Base-by-base conservation (phyloP, 176 grass and related monocot species). In the Olyra latifolia region DNA sequence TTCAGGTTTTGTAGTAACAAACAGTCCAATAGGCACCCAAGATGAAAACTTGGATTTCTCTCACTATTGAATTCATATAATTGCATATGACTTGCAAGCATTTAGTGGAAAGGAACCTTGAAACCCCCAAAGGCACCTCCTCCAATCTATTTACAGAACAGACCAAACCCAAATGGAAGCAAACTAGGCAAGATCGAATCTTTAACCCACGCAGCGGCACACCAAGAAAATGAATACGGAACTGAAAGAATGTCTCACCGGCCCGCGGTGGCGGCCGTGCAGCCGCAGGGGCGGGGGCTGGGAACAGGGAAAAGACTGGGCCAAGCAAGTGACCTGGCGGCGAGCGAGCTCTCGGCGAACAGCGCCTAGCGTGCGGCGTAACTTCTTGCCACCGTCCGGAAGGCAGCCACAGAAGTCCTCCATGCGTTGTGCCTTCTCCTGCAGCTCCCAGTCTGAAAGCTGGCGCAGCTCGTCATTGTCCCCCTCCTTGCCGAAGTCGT, bases 341-440 rank as follows among this genome's bases (percentile, higher is more conserved):
- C 83, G 79, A 6, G n/a, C 38, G 35, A 86, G 69, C 78, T 88
- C 86, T 4, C 57, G 35, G 43, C 7, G 22, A 6, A 76, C 14
- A 13, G 43, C 38, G 10, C 7, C 13, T 0, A 79, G 54, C 16
- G 0, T 8, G 1, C 3, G 9, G 17, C n/a, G 54, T 19, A 71
- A 76, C 46, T 86, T 92, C 55, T 9, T 61, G 5, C 86, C 90
- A 32, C 83, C 24, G 83, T 92, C 86, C 5, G 16, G 68, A 42
- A 88, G 68, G 23, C 17, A 15, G 6, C 0, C 5, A 9, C 13
- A 3, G 23, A 70, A 4, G 3, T 2, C 7, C 68, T 79, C 5
- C 12, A 48, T 6, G n/a, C 90, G 82, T 30, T 57, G 53, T 3
- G 2, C 2, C 82, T 30, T 85, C 10, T 91, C 89, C 78, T 2